phyloP scores from a whole-genome alignment of 441 rosid species.

The Adansonia grandidieri region DNA sequence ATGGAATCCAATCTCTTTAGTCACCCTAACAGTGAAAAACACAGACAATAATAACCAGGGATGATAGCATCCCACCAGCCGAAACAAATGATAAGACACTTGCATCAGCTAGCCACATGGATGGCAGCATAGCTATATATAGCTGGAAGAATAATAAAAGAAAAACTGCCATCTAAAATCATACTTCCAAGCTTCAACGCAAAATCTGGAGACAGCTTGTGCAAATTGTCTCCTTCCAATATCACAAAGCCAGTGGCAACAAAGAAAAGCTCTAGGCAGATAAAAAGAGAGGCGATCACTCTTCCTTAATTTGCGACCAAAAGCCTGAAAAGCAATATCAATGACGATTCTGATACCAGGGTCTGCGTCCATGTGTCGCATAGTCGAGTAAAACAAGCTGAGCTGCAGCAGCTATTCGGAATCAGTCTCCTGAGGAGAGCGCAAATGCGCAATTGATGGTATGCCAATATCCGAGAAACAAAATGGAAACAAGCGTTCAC shows the following conservation, averaged over 20 bases:
- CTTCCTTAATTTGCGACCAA: constrained; percentile 32
- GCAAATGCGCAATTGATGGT: constrained; percentile 16
- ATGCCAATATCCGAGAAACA: constrained; percentile 26
- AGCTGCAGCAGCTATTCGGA: constrained; percentile 26
- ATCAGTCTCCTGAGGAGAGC: constrained; percentile 27
- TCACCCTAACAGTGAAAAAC: constrained; percentile 31
- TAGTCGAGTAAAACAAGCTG: constrained; percentile 26
- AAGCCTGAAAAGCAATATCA: constrained; percentile 34
- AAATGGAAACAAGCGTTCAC: neutral
- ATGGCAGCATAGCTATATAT: constrained; percentile 27
- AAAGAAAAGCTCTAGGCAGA: constrained; percentile 35
- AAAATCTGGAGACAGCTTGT: constrained; percentile 32
- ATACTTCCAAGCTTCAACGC: constrained; percentile 28
- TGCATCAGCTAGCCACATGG: constrained; percentile 32
- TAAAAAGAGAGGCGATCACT: constrained; percentile 29
- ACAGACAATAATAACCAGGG: constrained; percentile 29
- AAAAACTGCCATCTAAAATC: constrained; percentile 23
- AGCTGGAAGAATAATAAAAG: constrained; percentile 33
- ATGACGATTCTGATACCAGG: constrained; percentile 28
- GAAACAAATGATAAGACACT: constrained; percentile 35
- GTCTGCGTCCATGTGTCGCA: constrained; percentile 33
- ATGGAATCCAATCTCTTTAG: constrained; percentile 22
- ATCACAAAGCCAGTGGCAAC: constrained; percentile 33
- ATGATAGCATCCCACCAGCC: constrained; percentile 38
- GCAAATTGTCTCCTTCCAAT: constrained; percentile 39